These are phyloP conservation scores for Xylaria nigripes DNA, from an alignment of 495 filamentous ascomycete genomes.

Conservation along the genomic window DNA sequence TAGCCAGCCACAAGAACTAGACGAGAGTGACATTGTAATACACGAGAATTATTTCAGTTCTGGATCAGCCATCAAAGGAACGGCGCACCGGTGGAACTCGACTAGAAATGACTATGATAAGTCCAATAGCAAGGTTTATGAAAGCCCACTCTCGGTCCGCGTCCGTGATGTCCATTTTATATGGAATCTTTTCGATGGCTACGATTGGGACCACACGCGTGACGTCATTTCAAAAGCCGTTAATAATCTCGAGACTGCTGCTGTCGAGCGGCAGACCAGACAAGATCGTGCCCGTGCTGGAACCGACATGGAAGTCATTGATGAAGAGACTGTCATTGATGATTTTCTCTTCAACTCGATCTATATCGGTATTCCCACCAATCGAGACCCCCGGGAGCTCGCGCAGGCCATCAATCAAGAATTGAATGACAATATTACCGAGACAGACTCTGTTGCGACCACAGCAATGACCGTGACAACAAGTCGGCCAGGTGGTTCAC, in stretches of 20 bases:
- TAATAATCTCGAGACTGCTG: conserved; percentile 72
- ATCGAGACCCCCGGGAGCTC: conserved; percentile 73
- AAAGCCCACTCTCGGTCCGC: conserved; percentile 65
- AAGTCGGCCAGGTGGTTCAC: conserved; percentile 38
- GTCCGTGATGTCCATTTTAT: conserved; percentile 86
- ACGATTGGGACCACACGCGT: conserved; percentile 85
- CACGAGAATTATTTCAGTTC: conserved; percentile 74
- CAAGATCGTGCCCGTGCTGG: conserved; percentile 32
- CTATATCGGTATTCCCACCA: conserved; percentile 87
- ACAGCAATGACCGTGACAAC: conserved; percentile 56
- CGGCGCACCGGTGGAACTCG: conserved; percentile 72
- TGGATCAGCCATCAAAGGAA: conserved; percentile 52
- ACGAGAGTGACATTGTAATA: conserved; percentile 49
- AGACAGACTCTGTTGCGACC: conserved; percentile 79
- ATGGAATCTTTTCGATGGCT: conserved; percentile 97
- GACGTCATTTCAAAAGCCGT: conserved; percentile 82
- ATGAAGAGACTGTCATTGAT: conserved; percentile 79
- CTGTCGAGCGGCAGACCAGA: conserved; percentile 58
- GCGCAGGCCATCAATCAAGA: conserved; percentile 76
- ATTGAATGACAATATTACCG: conserved; percentile 76
- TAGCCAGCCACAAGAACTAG: conserved; percentile 18
- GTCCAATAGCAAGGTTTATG: conserved; percentile 53
- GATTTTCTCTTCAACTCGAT: conserved; percentile 98
- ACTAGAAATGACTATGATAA: conserved; percentile 62
- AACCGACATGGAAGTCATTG: conserved; percentile 53